phyloP scores from a whole-genome alignment of 495 filamentous ascomycete species.

The Aeminium ludgeri region DNA sequence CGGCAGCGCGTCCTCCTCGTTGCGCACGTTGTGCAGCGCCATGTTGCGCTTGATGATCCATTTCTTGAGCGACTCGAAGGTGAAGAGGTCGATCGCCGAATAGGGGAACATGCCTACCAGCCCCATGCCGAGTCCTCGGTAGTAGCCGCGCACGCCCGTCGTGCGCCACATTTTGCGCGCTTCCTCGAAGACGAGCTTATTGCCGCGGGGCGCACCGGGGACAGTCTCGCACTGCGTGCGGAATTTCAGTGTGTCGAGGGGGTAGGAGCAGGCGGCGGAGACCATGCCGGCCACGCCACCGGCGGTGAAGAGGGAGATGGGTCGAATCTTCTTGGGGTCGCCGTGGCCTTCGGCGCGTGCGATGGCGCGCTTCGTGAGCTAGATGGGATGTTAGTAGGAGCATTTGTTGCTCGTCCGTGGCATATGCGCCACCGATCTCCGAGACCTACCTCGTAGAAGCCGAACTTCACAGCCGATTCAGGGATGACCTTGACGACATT shows the following conservation, averaged over 20 bases:
- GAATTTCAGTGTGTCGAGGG: conserved; percentile 94
- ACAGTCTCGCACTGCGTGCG: conserved; percentile 93
- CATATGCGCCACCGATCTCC: neutral
- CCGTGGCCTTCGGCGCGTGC: conserved; percentile 76
- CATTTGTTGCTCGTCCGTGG: neutral
- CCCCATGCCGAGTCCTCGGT: conserved; percentile 84
- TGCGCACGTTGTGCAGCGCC: conserved; percentile 24
- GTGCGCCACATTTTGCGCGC: conserved; percentile 67
- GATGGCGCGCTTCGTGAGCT: conserved; percentile 78
- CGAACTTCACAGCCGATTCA: conserved; percentile 93
- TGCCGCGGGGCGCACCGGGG: conserved; percentile 65
- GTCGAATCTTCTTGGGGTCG: conserved; percentile 60
- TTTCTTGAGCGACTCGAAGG: conserved; percentile 82
- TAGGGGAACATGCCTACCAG: conserved; percentile 95
- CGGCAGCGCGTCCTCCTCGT: conserved; percentile 62
- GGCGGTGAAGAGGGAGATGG: conserved; percentile 74
- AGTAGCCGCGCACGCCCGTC: conserved; percentile 59
- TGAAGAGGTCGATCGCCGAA: conserved; percentile 87
- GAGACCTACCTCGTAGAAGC: conserved; percentile 61
- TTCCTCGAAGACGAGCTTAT: conserved; percentile 65
- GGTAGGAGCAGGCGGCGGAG: conserved; percentile 90
- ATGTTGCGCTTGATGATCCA: conserved; percentile 53
- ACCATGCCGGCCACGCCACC: conserved; percentile 88
- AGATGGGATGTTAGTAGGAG: conserved; percentile 3
- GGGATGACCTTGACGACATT: conserved; percentile 98